phyloP scores from a whole-genome alignment of 495 filamentous ascomycete genomes.

The Aspergillus campestris region DNA sequence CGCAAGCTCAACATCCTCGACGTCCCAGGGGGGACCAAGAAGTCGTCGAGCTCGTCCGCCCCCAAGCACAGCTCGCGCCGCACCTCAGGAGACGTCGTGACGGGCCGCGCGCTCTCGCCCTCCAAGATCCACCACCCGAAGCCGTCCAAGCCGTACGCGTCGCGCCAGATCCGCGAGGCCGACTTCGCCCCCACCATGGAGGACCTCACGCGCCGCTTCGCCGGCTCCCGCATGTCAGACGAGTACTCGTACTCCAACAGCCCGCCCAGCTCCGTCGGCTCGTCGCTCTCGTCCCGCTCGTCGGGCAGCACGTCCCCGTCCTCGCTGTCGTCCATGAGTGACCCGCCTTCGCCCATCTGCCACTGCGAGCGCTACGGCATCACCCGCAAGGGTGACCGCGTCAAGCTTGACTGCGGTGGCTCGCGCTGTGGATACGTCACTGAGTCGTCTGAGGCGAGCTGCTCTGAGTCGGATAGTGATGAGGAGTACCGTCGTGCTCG shows the following conservation, averaged over 20 bases:
- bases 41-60: constrained; percentile 19
- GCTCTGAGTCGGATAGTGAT: constrained; percentile 52
- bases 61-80: constrained; percentile 18
- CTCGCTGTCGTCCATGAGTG: constrained; percentile 64
- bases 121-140: constrained; percentile 87
- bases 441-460: constrained; percentile 43
- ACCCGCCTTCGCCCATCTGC: constrained; percentile 61
- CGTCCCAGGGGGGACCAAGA: constrained; percentile 43
- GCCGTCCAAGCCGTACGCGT: constrained; percentile 78
- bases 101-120: constrained; percentile 76
- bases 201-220: constrained; percentile 66
- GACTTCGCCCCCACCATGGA: constrained; percentile 66
- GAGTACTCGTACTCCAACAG: constrained; percentile 54
- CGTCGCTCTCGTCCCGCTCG: constrained; percentile 67
- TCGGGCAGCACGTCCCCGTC: constrained; percentile 61
- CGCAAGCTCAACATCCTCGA: constrained; percentile 81
- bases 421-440: constrained; percentile 71
- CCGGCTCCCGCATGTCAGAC: constrained; percentile 61
- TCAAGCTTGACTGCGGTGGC: constrained; percentile 92
- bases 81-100: constrained; percentile 57
- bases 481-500: constrained; percentile 44
- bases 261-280: constrained; percentile 66
- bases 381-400: constrained; percentile 80
- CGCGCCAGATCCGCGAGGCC: constrained; percentile 71
- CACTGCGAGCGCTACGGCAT: constrained; percentile 93